Evolutionary conservation across 2,329 filamentous ascomycete species (phyloP).

Genomic region (Aquanectria penicillioides): DNA sequence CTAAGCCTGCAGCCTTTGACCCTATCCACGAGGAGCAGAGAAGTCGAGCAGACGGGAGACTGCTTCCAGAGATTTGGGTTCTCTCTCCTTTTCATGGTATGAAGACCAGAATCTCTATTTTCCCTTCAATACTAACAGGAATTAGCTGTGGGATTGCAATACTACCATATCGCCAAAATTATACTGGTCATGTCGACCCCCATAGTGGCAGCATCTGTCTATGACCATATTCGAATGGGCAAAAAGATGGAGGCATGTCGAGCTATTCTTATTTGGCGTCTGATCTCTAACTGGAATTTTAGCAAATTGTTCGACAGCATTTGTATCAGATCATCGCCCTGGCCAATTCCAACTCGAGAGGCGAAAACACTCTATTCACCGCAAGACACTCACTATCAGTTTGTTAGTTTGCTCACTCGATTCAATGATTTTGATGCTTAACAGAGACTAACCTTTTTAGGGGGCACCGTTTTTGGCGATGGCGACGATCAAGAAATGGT

Average conservation of each 20-base stretch:
- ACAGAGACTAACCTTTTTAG: too few species aligned
- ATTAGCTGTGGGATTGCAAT: slow-evolving; percentile 23
- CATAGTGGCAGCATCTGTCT: slow-evolving; percentile 15
- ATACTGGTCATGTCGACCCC: slow-evolving; percentile 23
- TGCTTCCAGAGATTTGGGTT: slow-evolving; percentile 24
- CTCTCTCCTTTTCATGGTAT: slow-evolving; percentile 24
- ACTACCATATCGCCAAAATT: slow-evolving; percentile 29
- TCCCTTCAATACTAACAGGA: not conserved
- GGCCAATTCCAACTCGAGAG: slow-evolving; percentile 17
- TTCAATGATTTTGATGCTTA: not conserved
- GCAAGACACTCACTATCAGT: slow-evolving; percentile 23
- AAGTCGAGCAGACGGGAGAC: slow-evolving; percentile 13
- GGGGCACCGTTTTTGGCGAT: slow-evolving; percentile 27
- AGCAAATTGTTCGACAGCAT: slow-evolving; percentile 20
- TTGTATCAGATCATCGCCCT: slow-evolving; percentile 21
- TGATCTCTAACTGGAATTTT: not conserved
- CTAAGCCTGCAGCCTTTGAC: slow-evolving; percentile 20
- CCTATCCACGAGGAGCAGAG: slow-evolving; percentile 21
- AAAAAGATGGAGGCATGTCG: slow-evolving; percentile 19
- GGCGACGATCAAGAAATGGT: slow-evolving; percentile 28
- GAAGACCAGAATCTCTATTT: not conserved
- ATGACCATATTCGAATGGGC: slow-evolving; percentile 24
- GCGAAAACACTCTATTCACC: slow-evolving; percentile 25
- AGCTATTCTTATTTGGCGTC: not conserved
- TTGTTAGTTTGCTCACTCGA: slow-evolving; percentile 1